Evolutionary conservation across 73 alveolate species (phyloP).

Genomic region (Paramecium biaurelia): DNA sequence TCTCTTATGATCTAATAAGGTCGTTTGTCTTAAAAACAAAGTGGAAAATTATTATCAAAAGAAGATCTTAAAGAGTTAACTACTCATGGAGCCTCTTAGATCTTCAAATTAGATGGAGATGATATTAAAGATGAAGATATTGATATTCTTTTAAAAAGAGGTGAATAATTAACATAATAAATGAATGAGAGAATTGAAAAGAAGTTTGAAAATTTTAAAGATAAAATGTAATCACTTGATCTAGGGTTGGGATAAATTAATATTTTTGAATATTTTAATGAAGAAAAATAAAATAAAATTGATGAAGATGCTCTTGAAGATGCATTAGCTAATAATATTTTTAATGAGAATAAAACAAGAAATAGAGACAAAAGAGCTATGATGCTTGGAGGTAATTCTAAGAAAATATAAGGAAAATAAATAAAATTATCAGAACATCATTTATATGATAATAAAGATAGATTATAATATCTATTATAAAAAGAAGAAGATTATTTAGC

Average conservation of each 20-base stretch:
- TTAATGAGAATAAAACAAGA: slow-evolving; percentile 57
- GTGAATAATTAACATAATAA: slow-evolving; percentile 84
- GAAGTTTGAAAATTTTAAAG: slow-evolving; percentile 71
- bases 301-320: slow-evolving; percentile 80
- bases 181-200: slow-evolving; percentile 65
- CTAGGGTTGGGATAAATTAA: slow-evolving; percentile 68
- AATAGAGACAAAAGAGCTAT: slow-evolving; percentile 71
- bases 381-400: slow-evolving; percentile 50
- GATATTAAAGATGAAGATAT: slow-evolving; percentile 93
- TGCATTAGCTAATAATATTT: slow-evolving; percentile 37
- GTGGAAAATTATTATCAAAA: slow-evolving; percentile 78
- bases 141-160: slow-evolving; percentile 84
- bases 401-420: slow-evolving; percentile 71
- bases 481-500: slow-evolving; percentile 71
- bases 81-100: slow-evolving; percentile 97
- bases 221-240: slow-evolving; percentile 68
- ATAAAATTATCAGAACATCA: slow-evolving; percentile 75
- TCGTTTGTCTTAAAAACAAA: slow-evolving; percentile 79
- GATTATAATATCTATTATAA: slow-evolving; percentile 74
- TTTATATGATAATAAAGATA: slow-evolving; percentile 75
- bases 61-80: slow-evolving; percentile 97
- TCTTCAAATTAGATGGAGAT: slow-evolving; percentile 77
- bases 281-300: slow-evolving; percentile 77
- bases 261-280: slow-evolving; percentile 92
- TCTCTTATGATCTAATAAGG: slow-evolving; percentile 94